Base-by-base conservation (phyloP, 1,139 yeast genomes). In the Protomyces lactucae-debilis region DNA sequence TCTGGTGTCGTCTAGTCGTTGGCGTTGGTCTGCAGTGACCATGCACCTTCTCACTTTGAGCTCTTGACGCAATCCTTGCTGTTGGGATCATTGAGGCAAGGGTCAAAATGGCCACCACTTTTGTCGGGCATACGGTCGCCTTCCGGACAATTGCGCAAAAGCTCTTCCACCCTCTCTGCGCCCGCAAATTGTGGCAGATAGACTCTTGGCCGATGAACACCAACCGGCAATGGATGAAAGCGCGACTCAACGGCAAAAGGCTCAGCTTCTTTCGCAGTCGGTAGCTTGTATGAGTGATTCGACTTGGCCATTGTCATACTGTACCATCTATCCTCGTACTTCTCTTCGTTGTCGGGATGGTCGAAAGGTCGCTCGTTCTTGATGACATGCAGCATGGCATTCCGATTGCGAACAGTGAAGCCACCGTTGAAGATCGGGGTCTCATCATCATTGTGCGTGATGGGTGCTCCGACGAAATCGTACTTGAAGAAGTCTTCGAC, bases 381-480 rank as follows among this genome's bases (percentile, higher is more conserved):
- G n/a, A 57, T 57, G 18, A 57, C 61, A 6, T n/a, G 10, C 23
- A 57, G 52, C 48, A 57, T 36, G n/a, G 51, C 40, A 6, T 57
- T 48, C 12, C 61, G 48, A 23, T 57, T 57, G 21, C 61, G 55
- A 23, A 57, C 18, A 6, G 55, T 37, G 35, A 57, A 40, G 21
- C 61, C 61, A 32, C 61, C 61, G 39, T 57, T 57, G 43, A 39
- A 39, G 3, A 39, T 6, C 16, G 52, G 25, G 23, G 32, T 48
- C 14, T 21, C 54, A 23, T 35, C 14, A 3, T 39, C 16, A 3
- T 36, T 32, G 18, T 35, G 39, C 51, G 16, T 54, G 25, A 57
- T 21, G 35, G 61, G 61, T 10, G 61, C 61, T 4, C 61, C 61
- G 16, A 57, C 40, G 39, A 36, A 57, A 23, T 57, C 61, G 40